Evolutionary conservation across 129 eudicot genomes (phyloP), one percentile per base, ranked within the genome.

Genomic region (Dittrichia graveolens): DNA sequence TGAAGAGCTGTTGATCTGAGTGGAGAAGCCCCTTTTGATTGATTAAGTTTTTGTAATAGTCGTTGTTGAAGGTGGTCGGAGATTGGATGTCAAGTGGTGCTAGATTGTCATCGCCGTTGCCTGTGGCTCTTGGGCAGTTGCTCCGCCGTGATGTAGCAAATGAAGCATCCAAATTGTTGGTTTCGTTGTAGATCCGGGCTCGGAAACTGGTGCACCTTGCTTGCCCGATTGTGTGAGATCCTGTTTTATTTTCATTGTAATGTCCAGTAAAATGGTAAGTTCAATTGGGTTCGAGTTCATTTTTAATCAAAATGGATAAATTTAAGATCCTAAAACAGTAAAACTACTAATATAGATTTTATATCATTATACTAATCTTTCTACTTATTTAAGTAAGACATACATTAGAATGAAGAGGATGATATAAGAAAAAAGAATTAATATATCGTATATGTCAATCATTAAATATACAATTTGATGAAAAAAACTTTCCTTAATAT

Each of bases 151-250:
- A 34, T 34, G 71, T 60, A 0, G 84, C 97, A 0, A 92, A 69
- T 3, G 97, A 84, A 49, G 85, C 59, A 3, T 92, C 97, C 18
- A 92, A 43, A 54, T 83, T 88, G 77, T 81, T 88, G 74, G 88
- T 88, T 60, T 88, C 96, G 42, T 88, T 92, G 89, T 90, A 86
- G 38, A 92, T 83, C 0, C 89, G 89, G 12, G 96, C 84, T 56
- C 97, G 80, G 82, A 92, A 88, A 70, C 0, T 89, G 0, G 94
- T 85, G 83, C 97, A 92, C 76, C 97, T 83, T 74, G 97, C 97
- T 60, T 84, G 96, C 19, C 97, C 97, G 34, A 92, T 92, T 9
- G 97, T 92, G 85, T 92, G 97, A 14, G 96, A 56, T 2, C 97
- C 97, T 89, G 70, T 19, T 37, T 49, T 0, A 3, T 49, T 13